Evolutionary conservation across 306 rosid species (phyloP), one percentile per base, ranked within the genome.

Genomic region (Alnus glutinosa): DNA sequence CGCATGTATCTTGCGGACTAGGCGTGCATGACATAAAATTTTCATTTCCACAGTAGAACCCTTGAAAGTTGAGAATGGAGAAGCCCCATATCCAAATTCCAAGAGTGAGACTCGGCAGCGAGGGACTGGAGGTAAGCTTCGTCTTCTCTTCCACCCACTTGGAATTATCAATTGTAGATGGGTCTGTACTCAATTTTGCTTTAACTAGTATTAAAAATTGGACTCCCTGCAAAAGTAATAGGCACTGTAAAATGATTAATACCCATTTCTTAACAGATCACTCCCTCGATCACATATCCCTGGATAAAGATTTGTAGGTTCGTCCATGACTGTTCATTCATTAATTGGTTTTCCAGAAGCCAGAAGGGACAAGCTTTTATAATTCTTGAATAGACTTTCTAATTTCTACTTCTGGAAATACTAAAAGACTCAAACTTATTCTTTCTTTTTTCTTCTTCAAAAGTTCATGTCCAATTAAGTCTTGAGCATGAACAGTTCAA

Each of bases 111-210:
- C 79, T 62, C 4, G 79, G 79, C 48, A 59, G 59, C 13, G 71
- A 47, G 30, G 79, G 79, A 16, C 62, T 75, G 32, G 79, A 75
- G 79, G 79, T 62, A 62, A 47, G 71, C 72, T 62, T 44, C 12
- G 9, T 46, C 16, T 61, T 42, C 23, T 47, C 47, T 30, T 39
- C 10, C 52, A 49, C 3, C 52, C 52, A 49, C 10, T 1, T 49
- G 3, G 52, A 10, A 15, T 49, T 49, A 49, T 49, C 11, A 49
- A 36, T 55, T 16, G 44, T 18, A 4, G 37, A 70, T 70, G 39
- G 55, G 55, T 3, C 2, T 11, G 16, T 46, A 16, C 37, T 0
- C 51, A 12, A 7, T n/a, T 68, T 68, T 68, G 30, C 51, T 2
- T 68, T 8, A 16, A 18, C 13, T 16, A 58, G 36, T 58, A 23